Evolutionary conservation across 1,284 basidiomycete genomes (phyloP).

Genomic region (Leccinum subrobustum): DNA sequence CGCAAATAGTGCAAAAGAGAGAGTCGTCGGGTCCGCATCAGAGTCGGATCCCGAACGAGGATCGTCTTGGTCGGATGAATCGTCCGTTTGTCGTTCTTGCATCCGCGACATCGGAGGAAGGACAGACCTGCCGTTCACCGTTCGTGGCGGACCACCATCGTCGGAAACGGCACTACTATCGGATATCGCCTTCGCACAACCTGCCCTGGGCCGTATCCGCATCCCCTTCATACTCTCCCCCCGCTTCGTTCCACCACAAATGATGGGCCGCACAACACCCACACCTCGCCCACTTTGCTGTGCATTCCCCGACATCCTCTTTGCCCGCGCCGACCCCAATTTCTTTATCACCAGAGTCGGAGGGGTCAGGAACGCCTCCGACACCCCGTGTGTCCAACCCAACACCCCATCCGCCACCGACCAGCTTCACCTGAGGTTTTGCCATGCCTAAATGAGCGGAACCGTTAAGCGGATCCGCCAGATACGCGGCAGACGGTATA

Average conservation of each 20-base stretch:
- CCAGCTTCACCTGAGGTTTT: conserved; percentile 76
- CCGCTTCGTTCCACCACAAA: conserved; percentile 45
- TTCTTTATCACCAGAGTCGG: conserved; percentile 6
- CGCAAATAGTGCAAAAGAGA: conserved; percentile 86
- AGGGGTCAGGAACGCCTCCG: conserved; percentile 45
- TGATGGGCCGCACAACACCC: conserved; percentile 85
- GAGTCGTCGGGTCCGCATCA: conserved; percentile 40
- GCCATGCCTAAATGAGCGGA: conserved; percentile 73
- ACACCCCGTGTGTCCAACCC: conserved; percentile 82
- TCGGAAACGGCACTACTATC: conserved; percentile 4
- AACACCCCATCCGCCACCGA: conserved; percentile 80
- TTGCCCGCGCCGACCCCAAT: neutral
- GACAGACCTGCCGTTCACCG: conserved; percentile 13
- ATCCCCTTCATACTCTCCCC: conserved; percentile 14
- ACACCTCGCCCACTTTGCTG: conserved; percentile 74
- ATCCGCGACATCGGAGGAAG: conserved; percentile 11
- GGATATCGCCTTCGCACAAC: conserved; percentile 13
- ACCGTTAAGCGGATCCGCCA: conserved; percentile 65
- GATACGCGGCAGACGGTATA: conserved; percentile 59
- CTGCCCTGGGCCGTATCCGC: conserved; percentile 21
- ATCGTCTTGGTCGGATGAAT: conserved; percentile 24
- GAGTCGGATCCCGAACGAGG: conserved; percentile 36
- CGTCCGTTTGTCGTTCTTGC: conserved; percentile 13
- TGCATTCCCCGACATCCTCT: conserved; percentile 22
- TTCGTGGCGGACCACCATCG: conserved; percentile 1